These are phyloP conservation scores for Teunomyces lycoperdinae DNA, from an alignment of 805 yeast genomes.

Conservation along the genomic window DNA sequence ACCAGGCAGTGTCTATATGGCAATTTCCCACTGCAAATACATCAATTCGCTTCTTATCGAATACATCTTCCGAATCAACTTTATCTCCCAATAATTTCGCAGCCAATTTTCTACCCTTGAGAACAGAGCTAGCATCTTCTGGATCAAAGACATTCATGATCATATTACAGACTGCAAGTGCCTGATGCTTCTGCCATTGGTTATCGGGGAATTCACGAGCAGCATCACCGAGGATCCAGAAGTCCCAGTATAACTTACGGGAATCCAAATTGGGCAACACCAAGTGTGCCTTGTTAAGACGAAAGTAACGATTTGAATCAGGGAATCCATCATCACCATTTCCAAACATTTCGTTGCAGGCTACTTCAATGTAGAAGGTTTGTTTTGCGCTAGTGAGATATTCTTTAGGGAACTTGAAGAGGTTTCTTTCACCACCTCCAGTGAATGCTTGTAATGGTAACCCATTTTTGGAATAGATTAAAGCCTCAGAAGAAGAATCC, in stretches of 20 bases:
- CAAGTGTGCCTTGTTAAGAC: conserved; percentile 67
- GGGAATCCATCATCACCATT: conserved; percentile 64
- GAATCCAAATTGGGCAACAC: conserved; percentile 81
- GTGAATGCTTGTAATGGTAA: conserved; percentile 80
- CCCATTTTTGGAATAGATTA: conserved; percentile 67
- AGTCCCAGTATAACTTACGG: conserved; percentile 72
- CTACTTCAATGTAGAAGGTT: conserved; percentile 77
- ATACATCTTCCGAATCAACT: conserved; percentile 65
- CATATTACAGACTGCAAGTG: conserved; percentile 72
- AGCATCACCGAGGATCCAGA: conserved; percentile 86
- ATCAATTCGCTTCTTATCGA: conserved; percentile 40
- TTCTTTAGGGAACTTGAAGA: conserved; percentile 58
- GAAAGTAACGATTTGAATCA: conserved; percentile 68
- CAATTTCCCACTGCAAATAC: conserved; percentile 92
- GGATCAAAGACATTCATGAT: conserved; percentile 86
- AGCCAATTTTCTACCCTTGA: conserved; percentile 66
- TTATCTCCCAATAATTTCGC: conserved; percentile 60
- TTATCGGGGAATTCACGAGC: conserved; percentile 79
- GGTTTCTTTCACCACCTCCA: conserved; percentile 78
- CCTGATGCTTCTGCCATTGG: conserved; percentile 80
- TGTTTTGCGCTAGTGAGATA: conserved; percentile 49
- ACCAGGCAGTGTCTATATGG: conserved; percentile 98
- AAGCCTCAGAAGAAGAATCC: conserved; percentile 85
- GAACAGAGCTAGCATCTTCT: conserved; percentile 53
- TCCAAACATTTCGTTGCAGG: conserved; percentile 95